A percentile compares a stretch with the other conserved stretches of the same genome.
These are phyloP conservation scores for Pichia sp. DNA, from an alignment of 1,139 yeast species.

Conservation along the genomic window DNA sequence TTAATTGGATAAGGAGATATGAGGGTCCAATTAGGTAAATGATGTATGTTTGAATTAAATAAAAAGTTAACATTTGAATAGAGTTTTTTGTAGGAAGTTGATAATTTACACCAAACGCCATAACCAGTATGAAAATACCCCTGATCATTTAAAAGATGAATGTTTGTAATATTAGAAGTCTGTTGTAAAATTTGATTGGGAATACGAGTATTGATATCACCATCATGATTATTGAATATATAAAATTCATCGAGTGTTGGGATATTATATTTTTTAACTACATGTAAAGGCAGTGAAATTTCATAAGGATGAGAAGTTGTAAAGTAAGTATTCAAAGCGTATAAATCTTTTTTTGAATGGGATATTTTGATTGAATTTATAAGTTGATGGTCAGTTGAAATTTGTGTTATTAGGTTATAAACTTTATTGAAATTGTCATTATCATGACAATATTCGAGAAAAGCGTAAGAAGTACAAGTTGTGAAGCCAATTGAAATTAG, in stretches of 20 bases:
- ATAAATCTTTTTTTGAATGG: not conserved
- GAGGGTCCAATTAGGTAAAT: conserved; percentile 60
- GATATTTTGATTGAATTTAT: not conserved
- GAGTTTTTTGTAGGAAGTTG: conserved; percentile 14
- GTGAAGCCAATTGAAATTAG: conserved; percentile 5
- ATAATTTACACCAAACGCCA: conserved; percentile 49
- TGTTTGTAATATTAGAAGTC: not conserved
- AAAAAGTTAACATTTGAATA: conserved; percentile 32
- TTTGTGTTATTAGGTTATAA: not conserved
- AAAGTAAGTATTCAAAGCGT: not conserved
- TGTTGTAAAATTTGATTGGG: conserved; percentile 1
- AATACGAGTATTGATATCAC: not conserved
- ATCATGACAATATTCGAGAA: conserved; percentile 5
- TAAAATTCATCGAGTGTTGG: conserved; percentile 4
- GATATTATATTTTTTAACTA: conserved; percentile 1
- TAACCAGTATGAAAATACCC: conserved; percentile 28
- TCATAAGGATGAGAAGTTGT: conserved; percentile 9
- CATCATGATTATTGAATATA: conserved; percentile 1
- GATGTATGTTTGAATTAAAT: conserved; percentile 71
- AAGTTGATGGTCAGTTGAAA: not conserved
- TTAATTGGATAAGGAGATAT: conserved; percentile 4
- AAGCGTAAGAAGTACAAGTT: conserved; percentile 8
- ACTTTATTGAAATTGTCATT: not conserved
- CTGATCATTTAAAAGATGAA: not conserved
- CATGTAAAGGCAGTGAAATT: conserved; percentile 3